Conservation (phyloP, 139 green algal species). For the Dunaliella sp. region DNA sequence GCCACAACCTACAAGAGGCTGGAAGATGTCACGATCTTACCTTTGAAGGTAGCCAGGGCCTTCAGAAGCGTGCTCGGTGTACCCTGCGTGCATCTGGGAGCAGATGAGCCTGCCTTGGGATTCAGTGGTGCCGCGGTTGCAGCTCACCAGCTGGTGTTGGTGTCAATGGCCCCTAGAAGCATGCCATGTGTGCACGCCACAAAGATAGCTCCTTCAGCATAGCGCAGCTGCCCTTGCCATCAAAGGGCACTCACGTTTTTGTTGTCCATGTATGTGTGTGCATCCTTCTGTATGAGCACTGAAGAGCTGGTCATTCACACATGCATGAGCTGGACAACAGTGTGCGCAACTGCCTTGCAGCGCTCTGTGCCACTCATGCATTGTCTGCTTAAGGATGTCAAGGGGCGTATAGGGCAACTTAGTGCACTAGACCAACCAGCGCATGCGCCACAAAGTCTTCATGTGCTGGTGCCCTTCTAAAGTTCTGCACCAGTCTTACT, state of each 20-base stretch:
- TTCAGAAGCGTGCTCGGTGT: neutral
- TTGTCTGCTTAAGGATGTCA: neutral
- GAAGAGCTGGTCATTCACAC: no score
- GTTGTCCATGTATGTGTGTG: no score
- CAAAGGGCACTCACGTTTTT: no score
- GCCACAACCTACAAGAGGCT: neutral
- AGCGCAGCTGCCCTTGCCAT: no score
- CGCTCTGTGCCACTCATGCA: neutral
- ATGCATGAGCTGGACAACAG: no score
- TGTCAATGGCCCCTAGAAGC: neutral
- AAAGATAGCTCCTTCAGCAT: neutral
- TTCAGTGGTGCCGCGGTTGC: neutral
- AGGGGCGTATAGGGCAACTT: neutral
- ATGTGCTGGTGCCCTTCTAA: no score
- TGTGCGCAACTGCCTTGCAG: no score
- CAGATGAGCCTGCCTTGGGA: no score
- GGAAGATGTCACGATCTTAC: neutral
- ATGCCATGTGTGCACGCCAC: neutral
- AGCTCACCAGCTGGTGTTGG: neutral
- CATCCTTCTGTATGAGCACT: no score
- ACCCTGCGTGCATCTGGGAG: neutral
- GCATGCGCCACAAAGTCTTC: no score
- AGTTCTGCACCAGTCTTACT: no score
- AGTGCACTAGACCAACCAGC: neutral
- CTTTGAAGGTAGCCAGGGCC: neutral